These are phyloP conservation scores for Reutealis trisperma DNA, from an alignment of 345 rosid species.

Conservation along the genomic window DNA sequence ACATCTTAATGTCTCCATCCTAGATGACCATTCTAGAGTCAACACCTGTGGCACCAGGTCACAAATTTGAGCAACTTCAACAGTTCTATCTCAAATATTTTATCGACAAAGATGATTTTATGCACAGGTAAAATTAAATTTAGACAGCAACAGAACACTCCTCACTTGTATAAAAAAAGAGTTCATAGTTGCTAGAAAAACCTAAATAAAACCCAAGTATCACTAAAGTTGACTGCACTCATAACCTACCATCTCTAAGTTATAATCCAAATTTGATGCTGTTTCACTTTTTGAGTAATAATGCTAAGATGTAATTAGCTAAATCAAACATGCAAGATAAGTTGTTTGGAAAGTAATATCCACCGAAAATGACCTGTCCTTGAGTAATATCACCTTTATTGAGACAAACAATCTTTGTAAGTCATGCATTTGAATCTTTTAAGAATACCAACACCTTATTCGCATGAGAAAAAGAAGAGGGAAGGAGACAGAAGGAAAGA, in stretches of 20 bases:
- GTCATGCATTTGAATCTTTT: not conserved
- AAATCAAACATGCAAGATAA: not conserved
- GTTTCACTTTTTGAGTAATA: not conserved
- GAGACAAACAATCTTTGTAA: not conserved
- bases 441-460: not conserved
- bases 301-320: not conserved
- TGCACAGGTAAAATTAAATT: too few species aligned
- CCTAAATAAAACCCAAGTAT: too few species aligned
- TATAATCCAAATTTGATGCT: too few species aligned
- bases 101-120: not conserved
- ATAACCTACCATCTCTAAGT: too few species aligned
- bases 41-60: slow-evolving; percentile 49
- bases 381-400: not conserved
- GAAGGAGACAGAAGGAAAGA: not conserved
- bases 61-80: slow-evolving; percentile 8
- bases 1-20: slow-evolving; percentile 63
- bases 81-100: slow-evolving; percentile 1
- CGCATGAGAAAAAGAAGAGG: not conserved
- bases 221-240: too few species aligned
- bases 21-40: slow-evolving; percentile 73
- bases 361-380: not conserved
- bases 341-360: not conserved
- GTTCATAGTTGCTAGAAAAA: too few species aligned
- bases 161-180: too few species aligned
- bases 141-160: too few species aligned